Percentiles rank a stretch among this genome's conserved stretches.
These are phyloP conservation scores for Eucalyptus sideroxylon DNA, from an alignment of 345 rosid species.

Conservation along the genomic window DNA sequence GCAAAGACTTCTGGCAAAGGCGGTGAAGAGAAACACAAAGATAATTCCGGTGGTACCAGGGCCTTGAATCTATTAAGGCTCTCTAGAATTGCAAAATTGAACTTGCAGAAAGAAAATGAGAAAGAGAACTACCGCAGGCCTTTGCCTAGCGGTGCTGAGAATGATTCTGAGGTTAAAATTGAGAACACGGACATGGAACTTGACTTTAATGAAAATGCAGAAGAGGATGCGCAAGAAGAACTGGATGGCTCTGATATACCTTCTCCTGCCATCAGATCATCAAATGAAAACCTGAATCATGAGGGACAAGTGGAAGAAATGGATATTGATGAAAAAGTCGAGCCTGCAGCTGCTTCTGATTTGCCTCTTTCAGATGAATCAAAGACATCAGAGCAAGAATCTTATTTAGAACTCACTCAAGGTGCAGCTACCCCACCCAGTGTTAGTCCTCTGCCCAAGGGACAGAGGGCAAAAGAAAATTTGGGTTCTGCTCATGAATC, in stretches of 20 bases:
- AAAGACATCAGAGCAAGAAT: slow-evolving; percentile 38
- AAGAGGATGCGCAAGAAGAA: slow-evolving; percentile 77
- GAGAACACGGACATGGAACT: slow-evolving; percentile 98
- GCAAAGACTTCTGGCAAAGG: slow-evolving; percentile 43
- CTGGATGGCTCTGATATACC: slow-evolving; percentile 44
- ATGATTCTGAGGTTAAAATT: slow-evolving; percentile 80
- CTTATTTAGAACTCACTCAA: slow-evolving; percentile 38
- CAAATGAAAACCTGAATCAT: slow-evolving; percentile 14
- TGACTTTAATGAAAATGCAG: slow-evolving; percentile 78
- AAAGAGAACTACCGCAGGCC: slow-evolving; percentile 96
- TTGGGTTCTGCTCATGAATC: slow-evolving; percentile 26
- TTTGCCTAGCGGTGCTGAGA: slow-evolving; percentile 55
- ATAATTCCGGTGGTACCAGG: slow-evolving; percentile 42
- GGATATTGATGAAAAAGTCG: slow-evolving; percentile 17
- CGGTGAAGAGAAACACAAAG: slow-evolving; percentile 57
- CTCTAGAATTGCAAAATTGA: slow-evolving; percentile 88
- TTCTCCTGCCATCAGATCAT: slow-evolving; percentile 17
- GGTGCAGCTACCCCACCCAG: slow-evolving; percentile 48
- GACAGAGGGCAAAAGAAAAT: slow-evolving; percentile 49
- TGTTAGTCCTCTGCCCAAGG: slow-evolving; percentile 55
- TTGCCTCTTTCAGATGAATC: slow-evolving; percentile 37
- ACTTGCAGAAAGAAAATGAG: slow-evolving; percentile 90
- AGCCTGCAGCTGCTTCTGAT: slow-evolving; percentile 20
- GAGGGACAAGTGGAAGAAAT: slow-evolving; percentile 23
- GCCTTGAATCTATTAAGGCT: slow-evolving; percentile 78